Base-by-base conservation (phyloP, 228 moss, liverwort and hornwort species). In the Sphagnum magellanicum region DNA sequence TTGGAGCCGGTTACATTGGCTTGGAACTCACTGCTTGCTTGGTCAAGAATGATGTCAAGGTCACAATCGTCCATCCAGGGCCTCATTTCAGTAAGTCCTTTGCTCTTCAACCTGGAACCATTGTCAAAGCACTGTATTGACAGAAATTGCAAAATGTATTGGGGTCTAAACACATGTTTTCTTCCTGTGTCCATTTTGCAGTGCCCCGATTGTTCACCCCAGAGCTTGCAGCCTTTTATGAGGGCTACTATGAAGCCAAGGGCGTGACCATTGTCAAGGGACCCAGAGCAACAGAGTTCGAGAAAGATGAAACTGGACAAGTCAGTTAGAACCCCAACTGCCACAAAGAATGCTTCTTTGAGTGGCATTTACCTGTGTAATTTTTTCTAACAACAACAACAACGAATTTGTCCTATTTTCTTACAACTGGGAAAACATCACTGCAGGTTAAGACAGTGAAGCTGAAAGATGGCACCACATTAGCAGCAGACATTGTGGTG, bases 1-100 rank as follows among this genome's bases (percentile, higher is more conserved):
- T 97, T 2, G 96, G 96, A 68, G 96, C 93, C 61, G 96, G 96
- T 57, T 97, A 97, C 72, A 97, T 97, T 75, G 96, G 96, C 14
- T 61, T 97, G 80, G 96, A 97, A 79, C 60, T 86, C 5, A 80
- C 96, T 9, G 89, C 96, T 0, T 85, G 84, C 48, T 73, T 97
- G 74, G 79, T 68, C 16, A 77, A 79, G 68, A 97, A 97, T 65
- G 82, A 88, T 10, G 76, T 93, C 8, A 82, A 80, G 73, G 89
- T 89, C 48, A 81, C 93, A 52, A 97, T 97, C 91, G 89, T 97
- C 15, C 93, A 93, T 14, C 93, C 91, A 63, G 96, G 92, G 52
- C 91, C 93, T 6, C 88, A 74, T 66, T 88, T 84, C 87, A 97
- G 92, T 94, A 86, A 82, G 77, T 11, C 16, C 50, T 51, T 49